A percentile compares a stretch with the other conserved stretches of the same genome.
Evolutionary conservation across 495 filamentous ascomycete genomes (phyloP).

Genomic region (Aspergillus heteromorphus): DNA sequence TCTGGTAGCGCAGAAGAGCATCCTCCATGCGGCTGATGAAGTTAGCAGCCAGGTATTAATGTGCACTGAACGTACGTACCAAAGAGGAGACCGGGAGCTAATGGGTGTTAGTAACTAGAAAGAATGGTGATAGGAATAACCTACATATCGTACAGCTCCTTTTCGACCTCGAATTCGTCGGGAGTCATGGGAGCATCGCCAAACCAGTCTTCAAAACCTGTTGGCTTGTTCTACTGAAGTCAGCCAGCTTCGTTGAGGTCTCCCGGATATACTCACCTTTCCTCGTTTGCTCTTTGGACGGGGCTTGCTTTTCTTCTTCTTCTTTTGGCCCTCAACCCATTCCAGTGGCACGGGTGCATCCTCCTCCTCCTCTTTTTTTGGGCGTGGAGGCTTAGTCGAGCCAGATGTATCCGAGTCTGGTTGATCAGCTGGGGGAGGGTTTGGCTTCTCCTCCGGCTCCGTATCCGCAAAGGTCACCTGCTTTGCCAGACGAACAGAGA

Average conservation of each 20-base stretch:
- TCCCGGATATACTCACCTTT: constrained; percentile 19
- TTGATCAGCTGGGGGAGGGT: background rate
- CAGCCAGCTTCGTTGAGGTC: background rate
- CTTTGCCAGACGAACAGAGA: background rate
- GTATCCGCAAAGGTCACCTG: background rate
- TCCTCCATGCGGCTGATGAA: constrained; percentile 71
- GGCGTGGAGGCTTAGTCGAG: background rate
- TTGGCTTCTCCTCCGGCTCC: background rate
- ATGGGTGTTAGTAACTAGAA: background rate
- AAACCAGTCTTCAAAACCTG: constrained; percentile 69
- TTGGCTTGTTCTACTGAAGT: constrained; percentile 37
- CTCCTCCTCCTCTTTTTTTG: constrained; percentile 4
- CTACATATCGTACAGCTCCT: constrained; percentile 51
- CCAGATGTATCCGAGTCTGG: background rate
- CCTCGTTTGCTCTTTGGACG: constrained; percentile 45
- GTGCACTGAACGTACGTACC: background rate
- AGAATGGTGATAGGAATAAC: constrained; percentile 18
- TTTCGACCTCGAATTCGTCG: constrained; percentile 56
- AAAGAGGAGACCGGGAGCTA: background rate
- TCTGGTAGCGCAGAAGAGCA: constrained; percentile 75
- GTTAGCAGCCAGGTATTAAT: background rate
- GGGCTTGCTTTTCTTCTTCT: constrained; percentile 28
- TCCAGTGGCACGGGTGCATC: constrained; percentile 8
- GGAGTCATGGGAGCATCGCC: constrained; percentile 74
- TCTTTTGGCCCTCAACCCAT: constrained; percentile 20